Evolutionary conservation across 345 rosid genomes (phyloP).

Genomic region (Chamaenerion angustifolium): DNA sequence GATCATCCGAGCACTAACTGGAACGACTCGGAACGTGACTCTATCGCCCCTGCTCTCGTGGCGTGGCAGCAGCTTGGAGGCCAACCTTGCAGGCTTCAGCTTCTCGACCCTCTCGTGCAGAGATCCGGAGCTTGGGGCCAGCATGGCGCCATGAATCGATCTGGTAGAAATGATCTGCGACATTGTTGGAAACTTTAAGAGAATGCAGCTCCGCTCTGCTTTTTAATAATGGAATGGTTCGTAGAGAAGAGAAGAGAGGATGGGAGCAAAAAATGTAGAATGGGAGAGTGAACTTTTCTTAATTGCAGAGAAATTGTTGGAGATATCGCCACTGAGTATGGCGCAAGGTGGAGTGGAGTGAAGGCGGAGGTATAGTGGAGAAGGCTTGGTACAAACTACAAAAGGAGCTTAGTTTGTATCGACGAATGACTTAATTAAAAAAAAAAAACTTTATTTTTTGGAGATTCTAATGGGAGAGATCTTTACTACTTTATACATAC

Average conservation of each 20-base stretch:
- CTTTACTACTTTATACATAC: too few relatives aligned
- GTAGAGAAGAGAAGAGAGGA: neutral
- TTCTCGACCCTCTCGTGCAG: slow-evolving; percentile 27
- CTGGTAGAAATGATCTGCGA: slow-evolving; percentile 68
- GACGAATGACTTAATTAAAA: too few relatives aligned
- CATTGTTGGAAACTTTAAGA: slow-evolving; percentile 23
- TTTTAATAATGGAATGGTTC: neutral
- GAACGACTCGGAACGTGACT: slow-evolving; percentile 17
- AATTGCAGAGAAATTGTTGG: slow-evolving; percentile 14
- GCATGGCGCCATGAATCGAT: slow-evolving; percentile 40
- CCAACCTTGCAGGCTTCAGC: slow-evolving; percentile 39
- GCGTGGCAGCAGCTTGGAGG: slow-evolving; percentile 25
- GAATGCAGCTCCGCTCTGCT: neutral
- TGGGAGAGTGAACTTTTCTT: neutral
- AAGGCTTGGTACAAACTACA: neutral
- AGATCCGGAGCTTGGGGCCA: slow-evolving; percentile 34
- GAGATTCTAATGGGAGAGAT: too few relatives aligned
- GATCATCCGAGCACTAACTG: slow-evolving; percentile 35
- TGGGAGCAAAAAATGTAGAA: slow-evolving; percentile 3
- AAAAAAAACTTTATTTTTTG: too few relatives aligned
- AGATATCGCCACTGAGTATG: slow-evolving; percentile 38
- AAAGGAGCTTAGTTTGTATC: slow-evolving; percentile 52
- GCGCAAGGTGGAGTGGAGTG: slow-evolving; percentile 20
- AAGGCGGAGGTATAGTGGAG: too few relatives aligned
- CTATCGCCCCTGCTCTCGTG: slow-evolving; percentile 14